Evolutionary conservation across 768 basidiomycete species (phyloP).

Genomic region (Stropharia rugosoannulata): DNA sequence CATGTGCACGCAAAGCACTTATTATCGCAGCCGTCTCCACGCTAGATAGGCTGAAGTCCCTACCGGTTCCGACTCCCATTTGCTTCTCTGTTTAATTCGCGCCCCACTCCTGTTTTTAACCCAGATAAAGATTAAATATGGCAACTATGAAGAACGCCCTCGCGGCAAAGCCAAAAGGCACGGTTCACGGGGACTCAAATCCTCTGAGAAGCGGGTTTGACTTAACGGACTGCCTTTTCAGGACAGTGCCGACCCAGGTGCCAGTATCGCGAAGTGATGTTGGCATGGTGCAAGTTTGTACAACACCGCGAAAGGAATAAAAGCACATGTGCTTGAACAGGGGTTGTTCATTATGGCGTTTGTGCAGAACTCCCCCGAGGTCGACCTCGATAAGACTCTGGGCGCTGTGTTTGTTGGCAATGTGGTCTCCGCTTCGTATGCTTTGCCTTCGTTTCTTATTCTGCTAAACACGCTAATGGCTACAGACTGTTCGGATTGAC

Average conservation of each 20-base stretch:
- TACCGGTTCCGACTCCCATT: constrained; percentile 13
- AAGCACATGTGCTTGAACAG: constrained; percentile 7
- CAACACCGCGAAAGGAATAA: constrained; percentile 5
- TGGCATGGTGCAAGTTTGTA: neutral
- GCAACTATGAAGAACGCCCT: constrained; percentile 4
- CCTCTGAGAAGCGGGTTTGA: neutral
- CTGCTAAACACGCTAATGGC: neutral
- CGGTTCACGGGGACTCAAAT: neutral
- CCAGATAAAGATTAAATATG: constrained; percentile 10
- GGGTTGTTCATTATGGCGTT: constrained; percentile 11
- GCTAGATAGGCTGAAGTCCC: constrained; percentile 13
- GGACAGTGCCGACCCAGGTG: neutral
- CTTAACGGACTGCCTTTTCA: neutral
- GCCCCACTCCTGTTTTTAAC: neutral
- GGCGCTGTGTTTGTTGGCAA: constrained; percentile 22
- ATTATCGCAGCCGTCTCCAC: constrained; percentile 13
- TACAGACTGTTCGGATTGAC: constrained; percentile 22
- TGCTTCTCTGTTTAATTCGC: constrained; percentile 2
- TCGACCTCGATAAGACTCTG: constrained; percentile 20
- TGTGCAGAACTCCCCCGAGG: neutral
- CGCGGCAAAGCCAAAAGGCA: neutral
- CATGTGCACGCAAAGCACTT: constrained; percentile 4
- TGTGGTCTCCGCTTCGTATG: constrained; percentile 15
- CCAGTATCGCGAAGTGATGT: constrained; percentile 5
- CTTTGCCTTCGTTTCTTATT: neutral